Base-by-base conservation (phyloP, 2,329 filamentous ascomycete genomes). In the Chaetomium sp. region DNA sequence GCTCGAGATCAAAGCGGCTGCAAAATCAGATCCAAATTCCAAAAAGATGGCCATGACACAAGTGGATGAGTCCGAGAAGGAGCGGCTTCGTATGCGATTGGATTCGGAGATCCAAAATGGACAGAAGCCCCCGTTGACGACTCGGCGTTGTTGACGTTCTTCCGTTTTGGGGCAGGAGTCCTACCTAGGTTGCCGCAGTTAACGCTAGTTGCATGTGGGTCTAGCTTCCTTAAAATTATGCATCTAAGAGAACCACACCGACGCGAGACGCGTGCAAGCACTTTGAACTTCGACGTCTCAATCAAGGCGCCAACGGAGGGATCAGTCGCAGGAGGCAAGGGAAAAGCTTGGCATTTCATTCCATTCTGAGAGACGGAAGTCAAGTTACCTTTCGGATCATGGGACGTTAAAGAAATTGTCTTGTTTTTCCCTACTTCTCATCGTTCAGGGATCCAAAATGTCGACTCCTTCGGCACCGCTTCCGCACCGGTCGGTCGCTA, bases 401-500 rank as follows among this genome's bases (percentile, higher is more conserved):
- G 42, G 32, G 1, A 27, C 6, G 27, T 2, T 41, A 11, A 48
- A 2, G 19, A 37, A 4, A 14, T 42, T 42, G 8, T 4, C 6
- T 40, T 40, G 37, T 40, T 9, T 40, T 40, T 12, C 19, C 19
- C 19, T 27, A 27, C 19, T 27, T 40, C 12, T 40, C 12, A 40
- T 9, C 37, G 14, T 14, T 42, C 40, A n/a, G 32, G 10, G 36
- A 8, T 9, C 14, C 36, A 53, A 6, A 32, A 60, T 62, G 59
- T 52, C 59, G 44, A 47, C 56, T n/a, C 42, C 57, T 49, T 67
- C 58, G 45, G 40, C 73, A 40, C 71, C 72, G 50, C 76, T 82
- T 55, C 74, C 81, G 54, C 82, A 85, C 67, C 77, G 81, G 57
- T 78, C 76, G 60, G 76, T 85, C 49, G 75, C 81, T 53, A 82